Evolutionary conservation across 495 filamentous ascomycete genomes (phyloP).

Genomic region (Penicillium manginii): DNA sequence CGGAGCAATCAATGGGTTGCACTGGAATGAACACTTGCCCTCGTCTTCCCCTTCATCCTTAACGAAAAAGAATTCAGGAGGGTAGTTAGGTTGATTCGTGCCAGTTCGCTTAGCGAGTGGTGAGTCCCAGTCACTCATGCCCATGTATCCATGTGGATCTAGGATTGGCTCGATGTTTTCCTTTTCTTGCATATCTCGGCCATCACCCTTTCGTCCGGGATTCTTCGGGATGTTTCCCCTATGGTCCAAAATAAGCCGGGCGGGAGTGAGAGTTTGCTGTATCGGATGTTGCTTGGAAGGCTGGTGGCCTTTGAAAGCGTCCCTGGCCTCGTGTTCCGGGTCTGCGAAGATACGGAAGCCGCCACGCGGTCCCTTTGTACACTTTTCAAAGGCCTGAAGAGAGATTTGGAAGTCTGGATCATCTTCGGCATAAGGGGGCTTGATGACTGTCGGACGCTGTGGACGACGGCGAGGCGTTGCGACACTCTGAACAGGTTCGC

Average conservation of each 20-base stretch:
- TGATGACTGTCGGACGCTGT: conserved; percentile 8
- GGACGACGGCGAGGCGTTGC: conserved; percentile 6
- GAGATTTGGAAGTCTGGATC: conserved; percentile 38
- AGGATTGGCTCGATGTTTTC: conserved; percentile 54
- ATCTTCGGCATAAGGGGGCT: conserved; percentile 20
- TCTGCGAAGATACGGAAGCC: conserved; percentile 46
- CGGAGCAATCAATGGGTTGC: conserved; percentile 47
- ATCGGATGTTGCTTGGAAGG: background rate
- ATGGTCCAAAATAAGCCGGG: conserved; percentile 28
- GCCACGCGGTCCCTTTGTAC: conserved; percentile 22
- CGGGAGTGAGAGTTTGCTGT: conserved; percentile 25
- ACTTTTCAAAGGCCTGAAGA: conserved; percentile 20
- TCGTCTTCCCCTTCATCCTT: conserved; percentile 33
- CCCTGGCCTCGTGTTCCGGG: conserved; percentile 14
- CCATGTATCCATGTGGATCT: conserved; percentile 37
- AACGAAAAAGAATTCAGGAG: conserved; percentile 38
- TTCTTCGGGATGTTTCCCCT: conserved; percentile 17
- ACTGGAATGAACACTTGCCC: conserved; percentile 33
- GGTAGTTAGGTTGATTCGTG: conserved; percentile 28
- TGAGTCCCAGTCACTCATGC: conserved; percentile 34
- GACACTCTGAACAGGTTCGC: background rate
- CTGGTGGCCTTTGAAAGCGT: conserved; percentile 15
- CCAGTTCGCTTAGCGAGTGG: conserved; percentile 34
- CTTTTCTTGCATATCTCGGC: conserved; percentile 26
- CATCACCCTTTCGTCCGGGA: conserved; percentile 13